Evolutionary conservation across 805 yeast genomes (phyloP), one percentile per base, ranked within the genome.

Genomic region (Hyphopichia homilentoma): DNA sequence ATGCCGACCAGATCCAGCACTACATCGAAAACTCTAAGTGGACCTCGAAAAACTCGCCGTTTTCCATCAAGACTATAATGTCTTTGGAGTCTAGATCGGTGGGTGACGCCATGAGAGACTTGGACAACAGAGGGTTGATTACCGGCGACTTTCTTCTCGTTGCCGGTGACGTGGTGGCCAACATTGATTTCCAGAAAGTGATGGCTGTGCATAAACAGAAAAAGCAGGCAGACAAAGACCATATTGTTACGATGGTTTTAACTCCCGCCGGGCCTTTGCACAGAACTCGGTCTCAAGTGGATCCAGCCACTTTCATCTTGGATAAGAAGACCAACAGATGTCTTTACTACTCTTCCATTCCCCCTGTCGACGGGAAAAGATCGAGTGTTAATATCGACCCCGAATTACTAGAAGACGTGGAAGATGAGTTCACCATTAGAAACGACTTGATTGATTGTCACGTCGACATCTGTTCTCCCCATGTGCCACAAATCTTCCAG

Each of bases 21-120:
- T 93, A 93, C 52, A 80, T 93, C 31, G 86, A 81, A 44, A 53
- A 62, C 5, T 79, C 86, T 21, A 81, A 79, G 50, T 84, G 93
- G 93, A 66, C 63, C 20, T 50, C 66, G 12, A 68, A 78, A 1
- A 76, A 80, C 52, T 77, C 95, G 2, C 96, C 97, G 1, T 90
- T 93, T 57, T 74, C 75, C 35, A 73, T 93, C 27, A 75, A 78
- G 29, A 83, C 95, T 3, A 76, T 90, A 33, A 74, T 84, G 70
- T 78, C 94, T 16, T 77, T 87, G 29, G 96, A 90, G 56, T 80
- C 93, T 7, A 67, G 89, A 57, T 84, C 95, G 17, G 95, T 90
- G 7, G 98, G 98, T 44, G 98, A 93, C 61, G 94, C 95, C 14
- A 85, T 93, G 95, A 75, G 98, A 56, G 97, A 90, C 52, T 65